Evolutionary conservation across 1,284 basidiomycete species (phyloP), one percentile per base, ranked within the genome.

Genomic region (Cryptococcus wingfieldii): DNA sequence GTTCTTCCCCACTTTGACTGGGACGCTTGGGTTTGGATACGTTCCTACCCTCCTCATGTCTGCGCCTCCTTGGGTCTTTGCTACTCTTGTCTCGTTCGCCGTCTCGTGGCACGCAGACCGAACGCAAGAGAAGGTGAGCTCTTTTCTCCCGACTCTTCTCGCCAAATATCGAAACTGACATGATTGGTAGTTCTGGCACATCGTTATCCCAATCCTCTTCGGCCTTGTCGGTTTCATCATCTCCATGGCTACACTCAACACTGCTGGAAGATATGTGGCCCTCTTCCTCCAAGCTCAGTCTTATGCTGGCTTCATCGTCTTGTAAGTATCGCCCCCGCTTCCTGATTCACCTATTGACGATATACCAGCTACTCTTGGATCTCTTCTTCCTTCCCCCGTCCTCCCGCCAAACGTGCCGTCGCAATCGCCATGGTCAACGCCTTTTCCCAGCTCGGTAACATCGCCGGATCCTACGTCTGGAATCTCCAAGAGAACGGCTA

Each of bases 31-130:
- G 3, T 88, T 83, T 74, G 74, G 65, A 23, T 84, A 82, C 3
- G 84, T 82, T 1, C 74, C 82, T 34, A 84, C 82, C 13, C 74
- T 88, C 3, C 75, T 88, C 45, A 78, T 88, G 81, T 51, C 84
- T 80, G 86, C 87, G 63, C 71, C 85, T 70, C 88, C 88, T 3
- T 91, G 86, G 83, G 75, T 83, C 13, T 83, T 89, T 69, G 82
- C 86, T 1, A 83, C 83, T 5, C 72, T 84, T 23, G 78, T 82
- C 41, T 56, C 63, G 2, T 80, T 83, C 57, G 37, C 83, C 47
- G 86, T 82, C 66, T 84, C 86, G 2, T 84, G 84, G 81, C 81
- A 87, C 69, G 83, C 84, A 7, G 89, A 92, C 72, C 79, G 79
- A 58, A 69, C 66, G 3, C 70, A 73, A 53, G 72, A 76, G 61